Evolutionary conservation across 1,139 yeast genomes (phyloP).

Genomic region (Pichia sp.): DNA sequence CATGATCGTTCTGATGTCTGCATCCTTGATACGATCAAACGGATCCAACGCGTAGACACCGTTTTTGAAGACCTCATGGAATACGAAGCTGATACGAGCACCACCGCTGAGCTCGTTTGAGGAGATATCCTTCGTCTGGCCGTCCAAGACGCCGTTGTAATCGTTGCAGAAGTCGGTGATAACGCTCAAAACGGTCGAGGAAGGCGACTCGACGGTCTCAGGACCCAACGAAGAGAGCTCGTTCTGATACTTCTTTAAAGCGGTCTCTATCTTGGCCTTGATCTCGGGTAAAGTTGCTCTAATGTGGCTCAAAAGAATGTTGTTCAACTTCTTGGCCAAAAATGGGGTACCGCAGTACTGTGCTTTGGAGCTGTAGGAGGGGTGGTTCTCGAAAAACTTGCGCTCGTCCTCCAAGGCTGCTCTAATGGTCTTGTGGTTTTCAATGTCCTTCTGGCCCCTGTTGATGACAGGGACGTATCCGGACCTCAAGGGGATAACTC

Average conservation of each 20-base stretch:
- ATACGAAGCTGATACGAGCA: slow-evolving; percentile 95
- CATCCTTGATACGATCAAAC: slow-evolving; percentile 93
- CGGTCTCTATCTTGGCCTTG: slow-evolving; percentile 82
- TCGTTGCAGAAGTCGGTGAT: slow-evolving; percentile 93
- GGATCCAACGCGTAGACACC: slow-evolving; percentile 95
- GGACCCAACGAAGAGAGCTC: slow-evolving; percentile 79
- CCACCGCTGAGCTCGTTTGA: slow-evolving; percentile 90
- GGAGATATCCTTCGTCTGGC: slow-evolving; percentile 87
- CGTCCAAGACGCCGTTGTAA: slow-evolving; percentile 86
- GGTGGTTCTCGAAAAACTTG: slow-evolving; percentile 69
- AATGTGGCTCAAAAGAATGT: slow-evolving; percentile 86
- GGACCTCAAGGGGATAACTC: slow-evolving; percentile 90
- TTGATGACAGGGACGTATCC: slow-evolving; percentile 98
- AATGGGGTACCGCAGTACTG: slow-evolving; percentile 90
- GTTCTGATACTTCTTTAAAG: slow-evolving; percentile 72
- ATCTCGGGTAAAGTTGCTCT: slow-evolving; percentile 93
- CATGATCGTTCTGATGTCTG: slow-evolving; percentile 96
- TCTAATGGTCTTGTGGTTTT: slow-evolving; percentile 77
- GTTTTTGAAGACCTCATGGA: slow-evolving; percentile 92
- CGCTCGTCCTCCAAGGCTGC: slow-evolving; percentile 83
- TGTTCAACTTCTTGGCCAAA: slow-evolving; percentile 87
- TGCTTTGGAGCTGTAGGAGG: slow-evolving; percentile 79
- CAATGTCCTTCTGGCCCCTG: slow-evolving; percentile 96
- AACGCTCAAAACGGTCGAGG: slow-evolving; percentile 83
- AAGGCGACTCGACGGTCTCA: slow-evolving; percentile 82